Evolutionary conservation across 2,329 filamentous ascomycete species (phyloP), one percentile per base, ranked within the genome.

Genomic region (Byssochlamys sp.): DNA sequence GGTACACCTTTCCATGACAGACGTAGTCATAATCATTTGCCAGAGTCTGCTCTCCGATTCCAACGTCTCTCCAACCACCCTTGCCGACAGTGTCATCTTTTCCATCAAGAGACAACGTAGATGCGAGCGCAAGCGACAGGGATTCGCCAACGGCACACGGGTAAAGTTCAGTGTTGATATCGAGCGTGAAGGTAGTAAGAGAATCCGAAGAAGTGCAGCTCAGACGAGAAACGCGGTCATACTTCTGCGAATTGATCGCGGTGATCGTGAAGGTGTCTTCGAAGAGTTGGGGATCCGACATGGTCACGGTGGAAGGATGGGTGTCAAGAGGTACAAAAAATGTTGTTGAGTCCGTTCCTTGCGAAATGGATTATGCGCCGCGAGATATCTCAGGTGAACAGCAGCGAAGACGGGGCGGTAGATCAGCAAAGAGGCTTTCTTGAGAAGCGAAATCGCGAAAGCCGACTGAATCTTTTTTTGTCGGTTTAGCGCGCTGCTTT

Each of bases 101-200:
- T 62, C 94, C 94, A 71, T 97, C 94, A 53, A 96, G 83, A 56
- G 88, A 85, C 57, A 99, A 80, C 19, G 90, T 94, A 4, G 87
- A 91, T 14, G 92, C 90, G 57, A 99, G 80, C 10, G 92, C 85
- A 63, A 96, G 80, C 63, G 89, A 87, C 58, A 99, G 75, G 12
- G 81, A 87, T 65, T 96, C 91, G 70, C 88, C 88, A 7, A 84
- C 77, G 45, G 78, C 73, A 66, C 89, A 84, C 1, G 89, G 89
- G 75, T 94, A 96, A 6, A 99, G 84, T 76, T 99, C 92, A 58
- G 84, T 88, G 80, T 97, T 96, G 76, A 97, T 85, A 77, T 99
- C 94, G 60, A 99, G 88, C 4, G 84, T 86, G 78, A 97, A 86
- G 62, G 84, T 81, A 29, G 88, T 89, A 62, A 84, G 80, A 66